Base-by-base conservation (phyloP, 129 eudicot species). In the Scalesia atractyloides region DNA sequence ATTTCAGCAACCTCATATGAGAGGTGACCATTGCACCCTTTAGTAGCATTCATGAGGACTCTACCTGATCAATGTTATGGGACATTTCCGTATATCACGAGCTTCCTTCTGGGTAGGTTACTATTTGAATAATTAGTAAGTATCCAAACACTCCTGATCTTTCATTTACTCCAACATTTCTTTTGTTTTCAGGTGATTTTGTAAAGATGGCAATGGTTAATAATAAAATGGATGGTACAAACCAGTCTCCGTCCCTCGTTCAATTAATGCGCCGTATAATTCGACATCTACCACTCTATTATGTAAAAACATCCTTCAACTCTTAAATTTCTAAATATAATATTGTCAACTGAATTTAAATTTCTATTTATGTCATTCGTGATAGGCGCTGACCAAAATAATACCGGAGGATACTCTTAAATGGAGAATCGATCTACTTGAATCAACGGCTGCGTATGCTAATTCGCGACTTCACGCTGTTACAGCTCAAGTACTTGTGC, bases 1-100 rank as follows among this genome's bases (percentile, higher is more conserved):
- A 46, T 87, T 81, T 78, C 88, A 93, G 98, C 97, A 79, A 93
- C 98, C 58, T 84, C 98, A 72, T 84, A 85, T 83, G 90, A 81
- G 57, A 87, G 86, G 85, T 85, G 92, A 69, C 84, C 75, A 66
- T 63, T 90, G 79, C 86, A 81, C 73, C 97, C 92, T 77, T 56
- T 89, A 57, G 67, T 84, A 57, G 84, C 94, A 14, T 73, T 92
- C 39, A 62, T 92, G 81, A 86, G 75, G 79, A 83, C 81, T 39
- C 61, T 92, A 76, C 96, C 98, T 19, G 83, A 83, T 49, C 82
- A 92, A 74, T 83, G 82, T 80, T 88, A 85, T 73, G 54, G 49
- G 46, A 72, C 89, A 33, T 83, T 89, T 58, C 98, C 96, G 54
- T 87, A 89, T 72, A 83, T 86, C 73, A 80, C 84, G 7, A 83